Percentiles rank a stretch among this genome's conserved stretches.
Conservation (phyloP, 192 early-diverging fungal species). For the Lobosporangium transversale region DNA sequence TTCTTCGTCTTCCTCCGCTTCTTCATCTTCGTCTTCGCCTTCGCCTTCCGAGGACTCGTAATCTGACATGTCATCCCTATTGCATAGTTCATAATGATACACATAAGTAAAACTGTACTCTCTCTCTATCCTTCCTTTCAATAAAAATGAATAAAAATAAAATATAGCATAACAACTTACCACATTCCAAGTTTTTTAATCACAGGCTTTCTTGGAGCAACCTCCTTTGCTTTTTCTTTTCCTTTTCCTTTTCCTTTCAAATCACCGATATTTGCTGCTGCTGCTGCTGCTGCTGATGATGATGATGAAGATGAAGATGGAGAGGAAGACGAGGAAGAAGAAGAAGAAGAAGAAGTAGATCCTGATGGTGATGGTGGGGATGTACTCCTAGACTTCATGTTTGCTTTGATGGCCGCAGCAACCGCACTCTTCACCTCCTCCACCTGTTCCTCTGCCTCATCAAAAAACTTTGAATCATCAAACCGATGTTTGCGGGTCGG, state of each 20-base stretch:
- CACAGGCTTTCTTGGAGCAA: slow-evolving; percentile 17
- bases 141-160: too few species aligned
- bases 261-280: too few species aligned
- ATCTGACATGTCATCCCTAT: slow-evolving; percentile 52
- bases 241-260: slow-evolving; percentile 14
- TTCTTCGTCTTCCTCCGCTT: slow-evolving; percentile 30
- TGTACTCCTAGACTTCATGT: slow-evolving; percentile 21
- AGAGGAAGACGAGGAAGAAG: too few species aligned
- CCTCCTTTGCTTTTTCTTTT: slow-evolving; percentile 40
- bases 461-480: slow-evolving; percentile 82
- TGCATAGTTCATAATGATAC: background rate
- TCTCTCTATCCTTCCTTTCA: too few species aligned
- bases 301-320: slow-evolving; percentile 1
- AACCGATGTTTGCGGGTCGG: slow-evolving; percentile 80
- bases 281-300: slow-evolving; percentile 1
- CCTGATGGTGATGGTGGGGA: slow-evolving; percentile 3
- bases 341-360: background rate
- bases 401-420: slow-evolving; percentile 51
- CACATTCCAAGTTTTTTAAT: slow-evolving; percentile 46
- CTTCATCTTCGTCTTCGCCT: slow-evolving; percentile 28
- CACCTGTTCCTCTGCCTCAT: slow-evolving; percentile 71
- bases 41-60: slow-evolving; percentile 47
- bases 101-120: too few species aligned
- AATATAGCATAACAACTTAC: slow-evolving; percentile 14
- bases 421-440: slow-evolving; percentile 71